Evolutionary conservation across 176 grass and related monocot genomes (phyloP).

Genomic region (Carex myosuroides): DNA sequence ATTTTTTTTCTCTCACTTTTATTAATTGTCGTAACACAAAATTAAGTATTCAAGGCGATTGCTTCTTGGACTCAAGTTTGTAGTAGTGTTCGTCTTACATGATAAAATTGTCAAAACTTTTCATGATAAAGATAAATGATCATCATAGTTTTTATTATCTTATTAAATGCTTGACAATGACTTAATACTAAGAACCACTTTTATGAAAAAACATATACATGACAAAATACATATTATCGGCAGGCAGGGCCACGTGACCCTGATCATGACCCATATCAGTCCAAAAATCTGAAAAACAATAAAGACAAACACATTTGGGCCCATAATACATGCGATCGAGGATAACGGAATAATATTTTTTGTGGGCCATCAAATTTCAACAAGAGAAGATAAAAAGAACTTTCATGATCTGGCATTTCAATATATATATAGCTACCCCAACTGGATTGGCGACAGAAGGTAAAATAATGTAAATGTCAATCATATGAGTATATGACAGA

Average conservation of each 20-base stretch:
- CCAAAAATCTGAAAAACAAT: neutral
- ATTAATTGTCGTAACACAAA: no score
- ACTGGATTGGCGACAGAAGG: neutral
- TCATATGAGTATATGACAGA: neutral
- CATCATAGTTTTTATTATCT: no score
- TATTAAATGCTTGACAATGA: no score
- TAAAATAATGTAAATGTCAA: neutral
- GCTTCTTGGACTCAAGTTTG: no score
- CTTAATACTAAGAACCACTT: no score
- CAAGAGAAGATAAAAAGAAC: no score
- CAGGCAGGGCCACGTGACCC: neutral
- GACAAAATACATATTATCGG: neutral
- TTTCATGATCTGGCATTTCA: neutral
- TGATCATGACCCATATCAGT: neutral
- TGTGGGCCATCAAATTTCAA: no score
- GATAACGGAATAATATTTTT: neutral
- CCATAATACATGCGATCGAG: neutral
- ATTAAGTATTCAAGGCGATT: no score
- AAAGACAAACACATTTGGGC: neutral
- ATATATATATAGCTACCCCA: neutral
- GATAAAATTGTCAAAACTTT: neutral
- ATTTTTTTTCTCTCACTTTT: no score
- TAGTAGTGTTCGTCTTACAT: no score
- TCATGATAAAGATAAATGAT: neutral
- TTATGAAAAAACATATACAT: no score